These are phyloP conservation scores for Cercospora citrullina DNA, from an alignment of 2,329 filamentous ascomycete genomes.

Conservation along the genomic window DNA sequence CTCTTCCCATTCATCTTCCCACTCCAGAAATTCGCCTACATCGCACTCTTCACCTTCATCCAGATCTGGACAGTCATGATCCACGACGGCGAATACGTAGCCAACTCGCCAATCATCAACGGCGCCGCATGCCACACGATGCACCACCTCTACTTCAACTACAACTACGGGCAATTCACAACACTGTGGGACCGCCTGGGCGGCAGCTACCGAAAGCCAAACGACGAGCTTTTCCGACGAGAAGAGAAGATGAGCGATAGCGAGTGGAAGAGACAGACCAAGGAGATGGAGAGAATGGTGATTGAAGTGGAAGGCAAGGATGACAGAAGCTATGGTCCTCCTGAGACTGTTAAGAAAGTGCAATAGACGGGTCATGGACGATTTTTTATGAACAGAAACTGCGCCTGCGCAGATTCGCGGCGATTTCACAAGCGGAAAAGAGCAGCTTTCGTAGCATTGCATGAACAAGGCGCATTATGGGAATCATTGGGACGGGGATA, in stretches of 20 bases:
- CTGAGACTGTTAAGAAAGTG: constrained; percentile 40
- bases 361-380: constrained; percentile 27
- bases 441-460: neutral
- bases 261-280: constrained; percentile 76
- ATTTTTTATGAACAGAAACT: constrained; percentile 2
- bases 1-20: constrained; percentile 91
- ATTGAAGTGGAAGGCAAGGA: constrained; percentile 67
- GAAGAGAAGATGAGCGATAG: constrained; percentile 80
- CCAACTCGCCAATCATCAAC: constrained; percentile 88
- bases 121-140: constrained; percentile 91
- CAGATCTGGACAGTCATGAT: constrained; percentile 98
- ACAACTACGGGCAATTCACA: constrained; percentile 94
- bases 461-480: constrained; percentile 3
- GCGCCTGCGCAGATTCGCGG: constrained; percentile 12
- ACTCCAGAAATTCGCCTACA: constrained; percentile 85
- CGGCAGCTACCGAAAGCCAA: constrained; percentile 82
- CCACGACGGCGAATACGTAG: constrained; percentile 90
- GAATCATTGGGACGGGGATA: neutral
- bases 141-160: constrained; percentile 85
- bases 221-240: constrained; percentile 78
- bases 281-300: constrained; percentile 74
- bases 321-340: constrained; percentile 46
- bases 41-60: constrained; percentile 84
- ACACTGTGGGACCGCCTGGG: constrained; percentile 88
- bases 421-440: neutral